phyloP scores from a whole-genome alignment of 768 basidiomycete species.

The Pluteus cervinus region DNA sequence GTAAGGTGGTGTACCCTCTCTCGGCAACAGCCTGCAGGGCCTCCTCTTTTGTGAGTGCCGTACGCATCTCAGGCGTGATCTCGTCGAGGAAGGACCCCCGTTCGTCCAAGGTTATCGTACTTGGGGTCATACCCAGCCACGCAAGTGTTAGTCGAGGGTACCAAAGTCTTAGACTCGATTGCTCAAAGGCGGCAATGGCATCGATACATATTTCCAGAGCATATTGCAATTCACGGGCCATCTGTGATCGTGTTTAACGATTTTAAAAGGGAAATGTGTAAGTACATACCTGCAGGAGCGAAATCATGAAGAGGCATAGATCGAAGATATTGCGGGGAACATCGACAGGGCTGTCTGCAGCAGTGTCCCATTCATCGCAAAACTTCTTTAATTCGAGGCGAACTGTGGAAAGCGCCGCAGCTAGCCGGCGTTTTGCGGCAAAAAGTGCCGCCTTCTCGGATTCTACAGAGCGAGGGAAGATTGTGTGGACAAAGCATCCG shows the following conservation, averaged over 20 bases:
- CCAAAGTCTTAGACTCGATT: slow-evolving; percentile 29
- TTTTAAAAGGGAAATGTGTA: neutral
- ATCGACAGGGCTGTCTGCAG: slow-evolving; percentile 12
- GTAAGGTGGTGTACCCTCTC: slow-evolving; percentile 8
- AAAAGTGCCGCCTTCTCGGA: slow-evolving; percentile 11
- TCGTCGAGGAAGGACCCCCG: slow-evolving; percentile 10
- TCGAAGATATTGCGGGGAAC: slow-evolving; percentile 25
- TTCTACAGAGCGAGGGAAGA: slow-evolving; percentile 3
- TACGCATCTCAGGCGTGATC: slow-evolving; percentile 12
- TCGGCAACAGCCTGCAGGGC: slow-evolving; percentile 27
- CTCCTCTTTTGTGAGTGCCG: slow-evolving; percentile 22
- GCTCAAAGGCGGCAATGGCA: slow-evolving; percentile 22
- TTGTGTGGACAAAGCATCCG: slow-evolving; percentile 18
- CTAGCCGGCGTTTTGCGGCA: slow-evolving; percentile 15
- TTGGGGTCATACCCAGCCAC: slow-evolving; percentile 36
- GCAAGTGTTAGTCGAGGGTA: slow-evolving; percentile 31
- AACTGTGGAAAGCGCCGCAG: slow-evolving; percentile 15
- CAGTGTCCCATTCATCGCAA: slow-evolving; percentile 20
- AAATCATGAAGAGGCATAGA: slow-evolving; percentile 34
- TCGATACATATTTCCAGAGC: slow-evolving; percentile 27
- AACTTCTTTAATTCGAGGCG: slow-evolving; percentile 24
- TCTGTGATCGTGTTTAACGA: slow-evolving; percentile 24
- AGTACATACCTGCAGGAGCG: slow-evolving; percentile 34
- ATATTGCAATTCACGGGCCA: slow-evolving; percentile 33
- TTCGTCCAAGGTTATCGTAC: slow-evolving; percentile 15